Evolutionary conservation across 441 rosid genomes (phyloP).

Genomic region (Populus hybrid): DNA sequence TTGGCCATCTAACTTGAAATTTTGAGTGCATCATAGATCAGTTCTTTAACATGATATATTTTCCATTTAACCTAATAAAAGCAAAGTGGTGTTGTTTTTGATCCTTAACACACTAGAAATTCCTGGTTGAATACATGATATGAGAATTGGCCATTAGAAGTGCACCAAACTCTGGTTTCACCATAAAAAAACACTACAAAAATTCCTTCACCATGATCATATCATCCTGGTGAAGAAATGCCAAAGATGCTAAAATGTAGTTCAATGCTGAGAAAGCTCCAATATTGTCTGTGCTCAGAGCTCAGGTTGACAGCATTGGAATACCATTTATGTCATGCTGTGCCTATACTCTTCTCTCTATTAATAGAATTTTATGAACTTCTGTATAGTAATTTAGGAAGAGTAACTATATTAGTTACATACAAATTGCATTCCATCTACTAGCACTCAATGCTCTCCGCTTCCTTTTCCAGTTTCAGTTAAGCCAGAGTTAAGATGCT

Average conservation of each 20-base stretch:
- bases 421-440: not conserved
- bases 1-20: not conserved
- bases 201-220: not conserved
- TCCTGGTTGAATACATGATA: not conserved
- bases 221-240: not conserved
- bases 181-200: not conserved
- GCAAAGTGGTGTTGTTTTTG: not conserved
- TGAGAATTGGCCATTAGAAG: not conserved
- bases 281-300: not conserved
- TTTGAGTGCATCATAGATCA: not conserved
- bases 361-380: not conserved
- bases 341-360: not conserved
- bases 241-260: not conserved
- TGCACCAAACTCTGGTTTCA: not conserved
- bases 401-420: not conserved
- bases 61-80: not conserved
- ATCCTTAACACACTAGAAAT: not conserved
- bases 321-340: not conserved
- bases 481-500: not conserved
- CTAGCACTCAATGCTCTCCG: not conserved
- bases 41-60: not conserved
- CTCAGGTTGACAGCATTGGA: not conserved
- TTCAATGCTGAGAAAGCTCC: not conserved
- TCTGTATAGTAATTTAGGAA: not conserved
- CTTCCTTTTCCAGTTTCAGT: not conserved